Base-by-base conservation (phyloP, 2,329 filamentous ascomycete genomes). In the Claviceps fusiformis region DNA sequence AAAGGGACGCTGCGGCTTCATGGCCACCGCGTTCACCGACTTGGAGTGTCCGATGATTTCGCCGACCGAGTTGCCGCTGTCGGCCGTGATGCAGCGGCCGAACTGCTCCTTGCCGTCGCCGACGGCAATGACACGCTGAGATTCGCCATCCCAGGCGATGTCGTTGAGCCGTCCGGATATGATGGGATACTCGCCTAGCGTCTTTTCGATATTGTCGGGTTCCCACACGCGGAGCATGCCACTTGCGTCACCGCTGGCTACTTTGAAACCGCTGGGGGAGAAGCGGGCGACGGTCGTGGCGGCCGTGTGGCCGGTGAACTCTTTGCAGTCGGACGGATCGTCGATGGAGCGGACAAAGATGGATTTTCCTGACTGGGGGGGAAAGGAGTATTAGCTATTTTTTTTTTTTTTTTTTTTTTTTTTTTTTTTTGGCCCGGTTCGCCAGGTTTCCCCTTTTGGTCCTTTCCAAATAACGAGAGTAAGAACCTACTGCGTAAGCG, bases 271-370 rank as follows among this genome's bases (percentile, higher is more conserved):
- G 50, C 87, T 95, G 6, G 93, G 93, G 2, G 92, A 82, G 75
- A 98, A 97, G 55, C 90, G 87, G 49, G 93, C 93, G 59, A 97
- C 89, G 3, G 90, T 95, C 1, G 93, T 95, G 59, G 85, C 79
- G 49, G 87, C 79, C 50, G 89, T 95, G 74, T 98, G 93, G 63
- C 87, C 85, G 15, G 86, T 95, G 73, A 97, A 98, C 71, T 98
- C 91, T 67, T 87, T 90, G 70, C 85, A 85, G 59, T 86, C 72
- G 61, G 88, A 79, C 53, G 92, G 92, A 68, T 93, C 76, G 73
- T 98, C 92, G 74, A 98, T 95, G 59, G 85, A 91, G 63, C 93
- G 89, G 50, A 98, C 78, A 73, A 96, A 97, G 72, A 98, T 85
- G 59, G 92, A 97, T 77, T 97, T 97, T 66, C 89, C 91, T 54